Conservation (phyloP, 176 grass and related monocot species). For the Chloris gayana region DNA sequence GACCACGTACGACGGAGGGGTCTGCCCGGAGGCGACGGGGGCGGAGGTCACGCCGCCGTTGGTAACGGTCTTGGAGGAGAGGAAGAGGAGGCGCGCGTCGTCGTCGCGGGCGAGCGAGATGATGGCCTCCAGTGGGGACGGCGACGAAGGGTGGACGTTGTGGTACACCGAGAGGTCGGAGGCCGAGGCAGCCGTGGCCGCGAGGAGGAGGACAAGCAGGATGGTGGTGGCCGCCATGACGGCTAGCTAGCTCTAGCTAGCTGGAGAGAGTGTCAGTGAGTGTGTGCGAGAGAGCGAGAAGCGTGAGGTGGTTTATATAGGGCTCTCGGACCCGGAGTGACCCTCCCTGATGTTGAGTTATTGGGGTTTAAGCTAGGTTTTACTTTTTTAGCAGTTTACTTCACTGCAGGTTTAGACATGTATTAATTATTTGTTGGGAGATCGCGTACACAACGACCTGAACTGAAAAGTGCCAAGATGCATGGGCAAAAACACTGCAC, state of each 20-base stretch:
- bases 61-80: constrained; percentile 56
- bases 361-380: neutral
- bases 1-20: constrained; percentile 82
- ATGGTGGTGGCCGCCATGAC: constrained; percentile 38
- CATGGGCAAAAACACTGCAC: too few relatives aligned
- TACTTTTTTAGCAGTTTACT: neutral
- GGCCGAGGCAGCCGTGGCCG: constrained; percentile 18
- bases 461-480: neutral
- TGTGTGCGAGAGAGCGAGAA: neutral
- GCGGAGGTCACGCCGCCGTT: constrained; percentile 55
- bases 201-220: constrained; percentile 46
- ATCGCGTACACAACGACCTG: too few relatives aligned
- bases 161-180: constrained; percentile 75
- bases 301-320: constrained; percentile 48
- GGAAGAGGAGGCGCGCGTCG: constrained; percentile 71
- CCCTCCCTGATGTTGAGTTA: neutral
- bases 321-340: constrained; percentile 1
- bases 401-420: too few relatives aligned
- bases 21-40: constrained; percentile 86
- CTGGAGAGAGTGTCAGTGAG: constrained; percentile 20
- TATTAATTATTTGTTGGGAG: too few relatives aligned
- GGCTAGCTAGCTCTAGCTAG: neutral
- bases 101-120: constrained; percentile 65
- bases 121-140: constrained; percentile 74
- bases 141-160: constrained; percentile 48